phyloP scores from a whole-genome alignment of 1,284 basidiomycete genomes.

The Gastroboletus turbinatus region DNA sequence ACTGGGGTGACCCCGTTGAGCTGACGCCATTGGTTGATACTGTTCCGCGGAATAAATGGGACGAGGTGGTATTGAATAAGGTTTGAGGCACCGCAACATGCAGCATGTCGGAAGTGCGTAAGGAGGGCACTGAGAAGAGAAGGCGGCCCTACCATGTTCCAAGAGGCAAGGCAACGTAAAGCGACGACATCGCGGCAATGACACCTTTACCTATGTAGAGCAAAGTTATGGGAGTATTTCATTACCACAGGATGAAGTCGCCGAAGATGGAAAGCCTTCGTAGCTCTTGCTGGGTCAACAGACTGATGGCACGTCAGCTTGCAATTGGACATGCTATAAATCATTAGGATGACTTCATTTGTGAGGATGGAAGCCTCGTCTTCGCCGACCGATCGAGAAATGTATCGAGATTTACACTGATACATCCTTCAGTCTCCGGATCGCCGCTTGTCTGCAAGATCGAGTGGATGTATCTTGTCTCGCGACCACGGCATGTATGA shows the following conservation, averaged over 20 bases:
- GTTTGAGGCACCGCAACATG: constrained; percentile 13
- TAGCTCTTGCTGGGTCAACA: neutral
- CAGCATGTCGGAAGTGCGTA: constrained; percentile 14
- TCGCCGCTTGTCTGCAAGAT: constrained; percentile 12
- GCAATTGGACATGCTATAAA: constrained; percentile 6
- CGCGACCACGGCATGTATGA: constrained; percentile 12
- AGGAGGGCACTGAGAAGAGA: constrained; percentile 11
- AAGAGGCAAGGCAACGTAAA: constrained; percentile 12
- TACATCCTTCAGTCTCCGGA: constrained; percentile 15
- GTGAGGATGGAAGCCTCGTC: constrained; percentile 3
- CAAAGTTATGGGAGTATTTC: constrained; percentile 6
- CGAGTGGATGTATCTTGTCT: constrained; percentile 2
- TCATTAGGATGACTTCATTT: constrained; percentile 17
- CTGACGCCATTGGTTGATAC: neutral
- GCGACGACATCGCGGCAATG: constrained; percentile 6
- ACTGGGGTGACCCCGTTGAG: constrained; percentile 2
- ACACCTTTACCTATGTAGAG: constrained; percentile 1
- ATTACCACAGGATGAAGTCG: constrained; percentile 15
- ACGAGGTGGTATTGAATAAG: constrained; percentile 4
- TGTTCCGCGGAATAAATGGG: constrained; percentile 23
- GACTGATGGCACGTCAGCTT: constrained; percentile 1
- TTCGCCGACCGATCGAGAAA: constrained; percentile 20
- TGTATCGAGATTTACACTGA: constrained; percentile 21
- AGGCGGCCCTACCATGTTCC: constrained; percentile 7
- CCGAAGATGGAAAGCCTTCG: neutral